phyloP scores from a whole-genome alignment of 2,329 filamentous ascomycete species.

The Aspergillus sp. region DNA sequence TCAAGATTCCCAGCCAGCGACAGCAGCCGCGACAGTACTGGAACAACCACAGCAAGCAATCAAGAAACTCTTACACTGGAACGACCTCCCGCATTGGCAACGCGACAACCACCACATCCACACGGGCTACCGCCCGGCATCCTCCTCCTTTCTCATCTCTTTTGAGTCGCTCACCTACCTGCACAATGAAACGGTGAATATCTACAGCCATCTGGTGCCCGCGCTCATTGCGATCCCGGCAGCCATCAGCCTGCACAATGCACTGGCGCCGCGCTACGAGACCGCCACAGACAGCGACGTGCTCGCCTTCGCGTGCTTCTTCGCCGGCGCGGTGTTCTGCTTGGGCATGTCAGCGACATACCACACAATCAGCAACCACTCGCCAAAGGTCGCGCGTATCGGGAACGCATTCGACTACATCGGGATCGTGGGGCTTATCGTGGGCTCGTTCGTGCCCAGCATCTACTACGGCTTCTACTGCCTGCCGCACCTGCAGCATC shows the following conservation, averaged over 20 bases:
- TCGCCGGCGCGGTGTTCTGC: slow-evolving; percentile 63
- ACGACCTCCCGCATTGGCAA: slow-evolving; percentile 47
- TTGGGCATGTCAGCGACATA: slow-evolving; percentile 76
- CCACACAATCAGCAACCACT: slow-evolving; percentile 81
- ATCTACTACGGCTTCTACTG: slow-evolving; percentile 82
- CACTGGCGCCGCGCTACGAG: slow-evolving; percentile 58
- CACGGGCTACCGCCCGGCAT: slow-evolving; percentile 56
- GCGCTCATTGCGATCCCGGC: slow-evolving; percentile 50
- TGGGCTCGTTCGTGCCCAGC: slow-evolving; percentile 82
- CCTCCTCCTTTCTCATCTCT: slow-evolving; percentile 53
- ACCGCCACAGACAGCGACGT: slow-evolving; percentile 56
- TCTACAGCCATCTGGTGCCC: slow-evolving; percentile 64
- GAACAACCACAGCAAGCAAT: slow-evolving; percentile 22
- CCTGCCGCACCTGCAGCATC: slow-evolving; percentile 53
- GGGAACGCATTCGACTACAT: slow-evolving; percentile 93
- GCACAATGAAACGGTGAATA: slow-evolving; percentile 64
- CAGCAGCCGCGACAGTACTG: slow-evolving; percentile 18
- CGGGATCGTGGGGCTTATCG: slow-evolving; percentile 85
- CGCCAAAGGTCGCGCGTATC: slow-evolving; percentile 64
- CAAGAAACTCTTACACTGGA: slow-evolving; percentile 40
- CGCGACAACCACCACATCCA: slow-evolving; percentile 63
- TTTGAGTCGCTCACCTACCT: slow-evolving; percentile 53
- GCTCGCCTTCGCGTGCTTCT: slow-evolving; percentile 70
- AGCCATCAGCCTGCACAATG: slow-evolving; percentile 47
- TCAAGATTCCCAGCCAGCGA: slow-evolving; percentile 10